Base-by-base conservation (phyloP, 306 rosid genomes). In the Quercus variabilis region DNA sequence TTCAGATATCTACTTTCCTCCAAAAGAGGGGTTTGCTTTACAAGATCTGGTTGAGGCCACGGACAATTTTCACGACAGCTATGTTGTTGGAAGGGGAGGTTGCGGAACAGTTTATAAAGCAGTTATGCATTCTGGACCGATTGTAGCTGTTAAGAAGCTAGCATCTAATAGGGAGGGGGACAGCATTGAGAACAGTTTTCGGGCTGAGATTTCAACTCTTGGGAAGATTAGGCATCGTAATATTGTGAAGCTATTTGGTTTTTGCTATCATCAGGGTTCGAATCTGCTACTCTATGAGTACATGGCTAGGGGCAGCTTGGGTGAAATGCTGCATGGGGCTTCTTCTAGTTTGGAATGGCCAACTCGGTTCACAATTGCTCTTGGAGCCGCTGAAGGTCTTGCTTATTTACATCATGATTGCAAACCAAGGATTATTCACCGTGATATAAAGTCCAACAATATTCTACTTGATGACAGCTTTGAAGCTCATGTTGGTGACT, bases 341-440 rank as follows among this genome's bases (percentile, higher is more conserved):
- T 86, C 88, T 55, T 55, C 69, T 77, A 85, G 25, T 83, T 80
- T 96, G 86, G 98, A 93, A 58, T 96, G 99, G 99, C 86, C 88
- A 55, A 91, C 85, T 70, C 91, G 99, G 83, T 96, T 86, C 86
- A 84, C 73, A 80, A 88, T 96, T 75, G 98, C 99, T 68, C 89
- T 96, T 46, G 99, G 99, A 79, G 94, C 99, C 67, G 98, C 99
- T n/a, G 97, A 96, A 83, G 99, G 99, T 75, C 98, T 96, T 79
- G 80, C 97, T 57, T 96, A 96, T 86, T 86, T 96, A 90, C 99
- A 96, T 84, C 99, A 96, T 82, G 98, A 91, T 76, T 96, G 99
- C 89, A 93, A 89, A 83, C 98, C 98, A 0, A 93, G 83, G 90
- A 93, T 96, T 74, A 87, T 93, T 78, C 99, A 96, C 83, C 98